Evolutionary conservation across 371 early-diverging fungal genomes (phyloP).

Genomic region (Mucor mucedo): DNA sequence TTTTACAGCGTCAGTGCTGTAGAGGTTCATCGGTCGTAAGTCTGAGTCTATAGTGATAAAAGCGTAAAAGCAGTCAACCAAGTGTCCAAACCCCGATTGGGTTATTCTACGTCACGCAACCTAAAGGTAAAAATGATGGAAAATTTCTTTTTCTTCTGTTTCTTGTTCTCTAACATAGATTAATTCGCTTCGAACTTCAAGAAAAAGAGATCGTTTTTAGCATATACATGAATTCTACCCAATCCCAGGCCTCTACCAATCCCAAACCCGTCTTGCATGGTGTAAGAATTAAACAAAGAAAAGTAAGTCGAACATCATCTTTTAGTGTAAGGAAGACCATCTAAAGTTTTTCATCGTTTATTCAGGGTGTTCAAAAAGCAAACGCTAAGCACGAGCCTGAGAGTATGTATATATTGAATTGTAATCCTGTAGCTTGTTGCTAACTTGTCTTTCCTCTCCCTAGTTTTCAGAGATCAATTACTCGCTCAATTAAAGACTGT

Average conservation of each 20-base stretch:
- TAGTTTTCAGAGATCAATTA: constrained; percentile 79
- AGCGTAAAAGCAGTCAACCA: too few relatives aligned
- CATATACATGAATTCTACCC: constrained; percentile 63
- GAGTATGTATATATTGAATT: constrained; percentile 47
- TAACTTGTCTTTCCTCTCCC: neutral
- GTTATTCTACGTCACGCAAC: too few relatives aligned
- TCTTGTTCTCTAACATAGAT: neutral
- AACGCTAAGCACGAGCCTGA: constrained; percentile 87
- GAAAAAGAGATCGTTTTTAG: constrained; percentile 32
- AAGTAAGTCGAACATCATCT: constrained; percentile 40
- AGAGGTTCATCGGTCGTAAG: too few relatives aligned
- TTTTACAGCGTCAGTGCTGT: too few relatives aligned
- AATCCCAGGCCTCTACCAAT: constrained; percentile 56
- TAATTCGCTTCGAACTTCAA: constrained; percentile 18
- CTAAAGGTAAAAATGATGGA: neutral
- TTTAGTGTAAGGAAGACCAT: too few relatives aligned
- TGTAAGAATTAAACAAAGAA: constrained; percentile 84
- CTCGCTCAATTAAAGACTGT: constrained; percentile 64
- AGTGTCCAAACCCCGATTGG: too few relatives aligned
- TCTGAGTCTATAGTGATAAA: too few relatives aligned
- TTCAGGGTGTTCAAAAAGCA: constrained; percentile 82
- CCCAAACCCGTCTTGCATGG: constrained; percentile 78
- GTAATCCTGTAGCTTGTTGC: neutral
- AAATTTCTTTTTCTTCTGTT: constrained; percentile 5
- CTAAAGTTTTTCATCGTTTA: constrained; percentile 8